Percentiles rank a stretch among this genome's conserved stretches.
These are phyloP conservation scores for Xylaria sp. DNA, from an alignment of 2,329 filamentous ascomycete genomes.

Conservation along the genomic window DNA sequence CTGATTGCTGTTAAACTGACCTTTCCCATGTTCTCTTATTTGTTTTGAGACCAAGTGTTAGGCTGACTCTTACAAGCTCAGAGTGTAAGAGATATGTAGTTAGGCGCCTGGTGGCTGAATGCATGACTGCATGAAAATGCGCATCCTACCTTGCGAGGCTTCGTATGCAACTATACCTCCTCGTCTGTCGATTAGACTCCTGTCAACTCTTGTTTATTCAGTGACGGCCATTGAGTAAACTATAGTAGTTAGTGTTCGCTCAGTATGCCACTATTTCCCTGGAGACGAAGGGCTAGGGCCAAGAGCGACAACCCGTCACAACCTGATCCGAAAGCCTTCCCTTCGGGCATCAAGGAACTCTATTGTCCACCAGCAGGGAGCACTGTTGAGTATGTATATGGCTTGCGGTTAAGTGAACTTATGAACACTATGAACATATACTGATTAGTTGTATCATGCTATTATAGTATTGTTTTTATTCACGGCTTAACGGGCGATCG, in stretches of 20 bases:
- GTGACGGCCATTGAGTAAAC: neutral
- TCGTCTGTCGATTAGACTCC: neutral
- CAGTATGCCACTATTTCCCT: neutral
- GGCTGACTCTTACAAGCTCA: neutral
- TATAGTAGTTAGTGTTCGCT: neutral
- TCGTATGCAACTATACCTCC: neutral
- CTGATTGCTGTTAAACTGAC: neutral
- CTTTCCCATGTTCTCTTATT: neutral
- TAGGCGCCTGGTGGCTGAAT: neutral
- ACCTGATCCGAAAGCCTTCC: neutral
- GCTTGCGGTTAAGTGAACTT: neutral
- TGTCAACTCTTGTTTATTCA: neutral
- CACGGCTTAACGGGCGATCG: slow-evolving; percentile 55
- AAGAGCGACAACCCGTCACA: neutral
- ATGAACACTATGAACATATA: neutral
- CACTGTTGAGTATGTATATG: neutral
- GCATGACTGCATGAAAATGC: neutral
- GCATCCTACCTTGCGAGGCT: neutral
- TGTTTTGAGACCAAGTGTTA: neutral
- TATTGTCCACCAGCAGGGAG: neutral
- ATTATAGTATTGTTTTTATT: slow-evolving; percentile 46
- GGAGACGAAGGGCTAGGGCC: neutral
- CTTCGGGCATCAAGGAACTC: slow-evolving; percentile 6
- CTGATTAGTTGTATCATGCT: neutral
- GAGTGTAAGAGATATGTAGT: neutral